Evolutionary conservation across 1,139 yeast species (phyloP).

Genomic region (Suhomyces guaymorum): DNA sequence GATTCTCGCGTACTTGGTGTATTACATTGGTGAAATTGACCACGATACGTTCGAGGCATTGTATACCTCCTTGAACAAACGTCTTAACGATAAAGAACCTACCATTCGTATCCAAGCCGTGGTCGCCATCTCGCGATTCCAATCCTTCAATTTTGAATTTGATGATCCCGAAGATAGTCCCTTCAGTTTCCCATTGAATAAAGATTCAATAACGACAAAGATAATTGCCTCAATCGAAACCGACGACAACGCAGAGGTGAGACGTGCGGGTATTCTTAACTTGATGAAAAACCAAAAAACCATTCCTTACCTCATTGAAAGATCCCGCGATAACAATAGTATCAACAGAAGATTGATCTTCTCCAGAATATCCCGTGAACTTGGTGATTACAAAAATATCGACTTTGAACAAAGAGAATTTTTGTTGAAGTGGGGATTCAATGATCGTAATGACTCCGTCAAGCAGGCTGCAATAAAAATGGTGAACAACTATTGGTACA

Average conservation of each 20-base stretch:
- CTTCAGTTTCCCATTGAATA: constrained; percentile 21
- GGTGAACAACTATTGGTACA: constrained; percentile 74
- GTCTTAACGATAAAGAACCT: constrained; percentile 79
- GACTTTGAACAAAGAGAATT: constrained; percentile 63
- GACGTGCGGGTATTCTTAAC: constrained; percentile 80
- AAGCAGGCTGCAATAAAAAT: constrained; percentile 69
- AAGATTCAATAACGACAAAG: constrained; percentile 42
- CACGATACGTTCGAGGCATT: constrained; percentile 68
- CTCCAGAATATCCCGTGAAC: constrained; percentile 64
- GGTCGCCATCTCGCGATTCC: constrained; percentile 77
- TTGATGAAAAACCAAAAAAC: constrained; percentile 57
- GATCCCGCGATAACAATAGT: constrained; percentile 79
- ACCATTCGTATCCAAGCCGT: constrained; percentile 81
- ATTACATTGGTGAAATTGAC: constrained; percentile 74
- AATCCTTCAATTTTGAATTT: constrained; percentile 49
- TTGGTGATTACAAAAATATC: constrained; percentile 66
- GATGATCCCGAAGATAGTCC: constrained; percentile 35
- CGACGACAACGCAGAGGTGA: constrained; percentile 86
- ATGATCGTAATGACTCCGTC: constrained; percentile 80
- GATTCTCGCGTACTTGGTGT: constrained; percentile 70
- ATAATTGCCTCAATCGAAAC: constrained; percentile 61
- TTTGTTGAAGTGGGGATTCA: constrained; percentile 78
- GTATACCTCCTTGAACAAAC: constrained; percentile 57
- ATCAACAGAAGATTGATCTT: constrained; percentile 73
- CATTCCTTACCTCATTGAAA: constrained; percentile 62